Percentiles rank a stretch among this genome's conserved stretches.
Evolutionary conservation across 768 basidiomycete species (phyloP).

Genomic region (Multifurca ochricompacta): DNA sequence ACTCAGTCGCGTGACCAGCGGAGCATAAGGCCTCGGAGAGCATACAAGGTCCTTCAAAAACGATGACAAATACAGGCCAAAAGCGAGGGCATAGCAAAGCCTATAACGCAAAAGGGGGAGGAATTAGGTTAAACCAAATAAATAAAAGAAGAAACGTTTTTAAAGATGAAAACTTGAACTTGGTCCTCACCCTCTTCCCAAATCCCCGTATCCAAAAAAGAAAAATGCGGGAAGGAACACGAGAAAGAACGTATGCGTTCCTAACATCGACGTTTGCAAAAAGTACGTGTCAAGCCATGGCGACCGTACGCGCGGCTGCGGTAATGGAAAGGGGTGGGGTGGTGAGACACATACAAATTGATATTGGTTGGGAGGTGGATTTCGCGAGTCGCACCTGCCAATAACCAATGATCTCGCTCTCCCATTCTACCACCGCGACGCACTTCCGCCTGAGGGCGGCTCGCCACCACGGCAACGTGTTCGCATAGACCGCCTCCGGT

Average conservation of each 20-base stretch:
- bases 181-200: constrained; percentile 60
- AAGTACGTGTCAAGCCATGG: constrained; percentile 76
- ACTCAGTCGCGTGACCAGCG: constrained; percentile 89
- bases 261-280: constrained; percentile 72
- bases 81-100: constrained; percentile 58
- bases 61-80: constrained; percentile 83
- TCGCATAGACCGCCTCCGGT: constrained; percentile 51
- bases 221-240: constrained; percentile 75
- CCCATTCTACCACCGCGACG: constrained; percentile 45
- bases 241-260: constrained; percentile 93
- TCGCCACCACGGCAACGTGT: constrained; percentile 58
- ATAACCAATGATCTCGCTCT: constrained; percentile 52
- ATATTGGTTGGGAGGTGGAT: too few species aligned
- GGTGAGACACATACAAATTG: too few species aligned
- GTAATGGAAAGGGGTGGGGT: background rate
- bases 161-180: too few species aligned
- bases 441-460: constrained; percentile 49
- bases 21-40: constrained; percentile 82
- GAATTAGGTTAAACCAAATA: background rate
- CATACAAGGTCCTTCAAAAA: constrained; percentile 87
- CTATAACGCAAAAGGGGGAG: constrained; percentile 33
- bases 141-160: background rate
- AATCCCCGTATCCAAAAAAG: constrained; percentile 74
- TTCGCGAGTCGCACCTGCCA: constrained; percentile 64
- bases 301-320: constrained; percentile 44